These are phyloP conservation scores for Pelargonium australe DNA, from an alignment of 441 rosid genomes.

Conservation along the genomic window DNA sequence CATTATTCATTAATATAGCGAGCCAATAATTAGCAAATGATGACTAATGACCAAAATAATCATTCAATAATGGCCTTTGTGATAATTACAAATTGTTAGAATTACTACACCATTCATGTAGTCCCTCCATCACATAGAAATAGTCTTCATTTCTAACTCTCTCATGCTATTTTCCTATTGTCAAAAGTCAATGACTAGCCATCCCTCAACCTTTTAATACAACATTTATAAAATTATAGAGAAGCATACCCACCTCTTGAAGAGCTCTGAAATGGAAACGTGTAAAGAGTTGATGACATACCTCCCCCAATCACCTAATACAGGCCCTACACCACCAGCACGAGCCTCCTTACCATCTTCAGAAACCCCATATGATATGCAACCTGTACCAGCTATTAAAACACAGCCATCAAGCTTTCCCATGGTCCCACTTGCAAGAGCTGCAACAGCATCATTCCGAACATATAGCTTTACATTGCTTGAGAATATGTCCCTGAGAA, in stretches of 20 bases:
- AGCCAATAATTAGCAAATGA: background rate
- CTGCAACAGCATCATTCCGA: slow-evolving; percentile 93
- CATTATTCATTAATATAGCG: background rate
- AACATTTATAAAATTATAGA: background rate
- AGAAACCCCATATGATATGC: slow-evolving; percentile 85
- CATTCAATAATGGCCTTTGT: background rate
- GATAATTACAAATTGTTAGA: background rate
- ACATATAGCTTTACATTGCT: slow-evolving; percentile 66
- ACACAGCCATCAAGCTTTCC: slow-evolving; percentile 99
- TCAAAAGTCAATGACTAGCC: background rate
- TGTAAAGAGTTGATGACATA: slow-evolving; percentile 18
- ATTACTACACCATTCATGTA: background rate
- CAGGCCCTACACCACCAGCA: slow-evolving; percentile 94
- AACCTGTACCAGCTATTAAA: slow-evolving; percentile 92
- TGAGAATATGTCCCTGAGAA: slow-evolving; percentile 70
- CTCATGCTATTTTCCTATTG: background rate
- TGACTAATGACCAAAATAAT: background rate
- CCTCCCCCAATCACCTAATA: slow-evolving; percentile 98
- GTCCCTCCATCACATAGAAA: background rate
- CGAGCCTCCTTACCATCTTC: slow-evolving; percentile 88
- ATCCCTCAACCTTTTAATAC: background rate
- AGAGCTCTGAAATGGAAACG: slow-evolving; percentile 7
- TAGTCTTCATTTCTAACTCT: background rate
- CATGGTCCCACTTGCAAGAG: slow-evolving; percentile 90
- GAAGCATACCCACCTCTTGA: slow-evolving; percentile 1